Base-by-base conservation (phyloP, 768 basidiomycete genomes). In the Suillus tomentosus region DNA sequence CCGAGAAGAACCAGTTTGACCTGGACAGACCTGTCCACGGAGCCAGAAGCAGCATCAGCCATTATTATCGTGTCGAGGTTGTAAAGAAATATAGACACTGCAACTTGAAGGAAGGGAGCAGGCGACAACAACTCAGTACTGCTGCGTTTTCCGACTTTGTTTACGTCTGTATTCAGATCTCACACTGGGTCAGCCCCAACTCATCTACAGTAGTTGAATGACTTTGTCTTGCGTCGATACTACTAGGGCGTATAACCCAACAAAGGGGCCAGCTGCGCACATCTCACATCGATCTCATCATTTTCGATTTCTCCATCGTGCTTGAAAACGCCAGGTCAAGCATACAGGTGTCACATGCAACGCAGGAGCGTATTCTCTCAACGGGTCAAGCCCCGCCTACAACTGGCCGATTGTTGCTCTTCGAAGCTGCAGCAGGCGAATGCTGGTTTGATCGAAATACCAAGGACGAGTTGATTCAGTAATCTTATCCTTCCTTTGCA, bases 1-100 rank as follows among this genome's bases (percentile, higher is more conserved):
- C 96, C 96, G 67, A 99, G 85, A 22, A 99, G 85, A 66, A 99
- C 96, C 56, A 99, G 89, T 78, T 99, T 99, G 67, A 99, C 96
- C 79, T 98, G 96, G 11, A 97, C 90, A 68, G 95, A 95, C 78
- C 92, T 96, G 78, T 95, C 93, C 63, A 81, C 81, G 45, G 89
- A 83, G 64, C 87, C 87, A 69, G 90, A 87, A 70, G 88, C 86
- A 76, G 87, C 76, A 73, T 94, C 91, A 50, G 89, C 79, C 93
- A 94, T 93, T 64, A 68, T 74, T 72, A 70, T 70, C 64, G 65
- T 36, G 39, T 65, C 64, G 67, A 67, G 64, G 62, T 47, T 63
- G 65, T 64, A 54, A 62, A 36, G 39, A 58, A 42, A 48, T 55
- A 57, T 61, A 22, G 68, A 64, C 37, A 50, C 54, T 53, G 51